These are phyloP conservation scores for Macrophomina phaseolina DNA, from an alignment of 2,329 filamentous ascomycete genomes.

Conservation along the genomic window DNA sequence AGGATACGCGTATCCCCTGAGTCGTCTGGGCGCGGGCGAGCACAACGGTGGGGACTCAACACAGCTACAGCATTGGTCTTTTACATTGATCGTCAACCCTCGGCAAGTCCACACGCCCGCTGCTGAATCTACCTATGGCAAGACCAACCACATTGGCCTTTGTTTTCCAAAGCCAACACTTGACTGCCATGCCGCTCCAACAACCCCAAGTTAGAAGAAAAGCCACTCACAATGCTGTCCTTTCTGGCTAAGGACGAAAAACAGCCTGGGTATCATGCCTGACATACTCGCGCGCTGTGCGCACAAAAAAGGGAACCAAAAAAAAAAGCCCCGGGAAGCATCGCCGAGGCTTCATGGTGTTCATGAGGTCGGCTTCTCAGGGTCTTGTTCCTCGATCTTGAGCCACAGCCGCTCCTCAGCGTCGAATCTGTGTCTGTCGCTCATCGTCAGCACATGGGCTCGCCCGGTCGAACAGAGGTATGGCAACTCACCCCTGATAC, in stretches of 20 bases:
- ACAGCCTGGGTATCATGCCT: conserved; percentile 23
- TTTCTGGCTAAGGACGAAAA: background rate
- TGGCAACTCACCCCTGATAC: conserved; percentile 63
- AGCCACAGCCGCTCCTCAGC: conserved; percentile 65
- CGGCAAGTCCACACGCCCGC: too few relatives aligned
- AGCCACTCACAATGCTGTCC: conserved; percentile 10
- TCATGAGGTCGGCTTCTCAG: conserved; percentile 13
- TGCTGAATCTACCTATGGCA: too few relatives aligned
- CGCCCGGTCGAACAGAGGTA: background rate
- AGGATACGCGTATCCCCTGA: background rate
- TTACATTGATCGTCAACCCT: too few relatives aligned
- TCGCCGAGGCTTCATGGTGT: background rate
- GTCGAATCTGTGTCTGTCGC: conserved; percentile 64
- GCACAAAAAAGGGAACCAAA: background rate
- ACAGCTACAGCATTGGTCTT: too few relatives aligned
- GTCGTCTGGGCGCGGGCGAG: background rate
- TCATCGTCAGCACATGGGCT: conserved; percentile 27
- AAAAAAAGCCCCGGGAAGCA: background rate
- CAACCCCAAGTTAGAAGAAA: background rate
- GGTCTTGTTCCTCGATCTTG: conserved; percentile 38
- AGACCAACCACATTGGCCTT: background rate
- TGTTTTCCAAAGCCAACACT: background rate
- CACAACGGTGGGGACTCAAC: too few relatives aligned
- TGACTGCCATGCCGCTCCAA: background rate
- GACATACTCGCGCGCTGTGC: conserved; percentile 13